Evolutionary conservation across 2,329 filamentous ascomycete genomes (phyloP).

Genomic region (Sporothrix protearum): DNA sequence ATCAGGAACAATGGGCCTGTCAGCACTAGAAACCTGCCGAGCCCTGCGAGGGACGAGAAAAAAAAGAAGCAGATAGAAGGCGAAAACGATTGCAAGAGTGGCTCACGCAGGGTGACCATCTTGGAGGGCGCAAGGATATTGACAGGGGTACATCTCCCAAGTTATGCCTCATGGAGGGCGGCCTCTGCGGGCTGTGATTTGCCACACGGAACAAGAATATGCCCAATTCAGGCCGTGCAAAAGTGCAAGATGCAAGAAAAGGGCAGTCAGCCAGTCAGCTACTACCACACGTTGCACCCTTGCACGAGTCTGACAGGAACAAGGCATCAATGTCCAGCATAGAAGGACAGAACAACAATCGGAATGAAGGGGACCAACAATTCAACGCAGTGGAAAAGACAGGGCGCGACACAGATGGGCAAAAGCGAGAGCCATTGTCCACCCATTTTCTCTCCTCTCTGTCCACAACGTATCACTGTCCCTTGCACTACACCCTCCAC

Average conservation of each 20-base stretch:
- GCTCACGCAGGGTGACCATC: neutral
- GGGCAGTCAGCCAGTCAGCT: neutral
- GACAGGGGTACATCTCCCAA: neutral
- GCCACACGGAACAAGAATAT: neutral
- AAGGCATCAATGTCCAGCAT: neutral
- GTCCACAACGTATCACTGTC: neutral
- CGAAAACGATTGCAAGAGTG: neutral
- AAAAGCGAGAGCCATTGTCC: conserved; percentile 3
- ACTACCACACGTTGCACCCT: conserved; percentile 9
- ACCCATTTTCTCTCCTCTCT: neutral
- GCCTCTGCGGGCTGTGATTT: neutral
- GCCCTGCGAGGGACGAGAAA: neutral
- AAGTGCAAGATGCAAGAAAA: neutral
- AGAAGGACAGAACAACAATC: neutral
- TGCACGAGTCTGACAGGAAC: conserved; percentile 16
- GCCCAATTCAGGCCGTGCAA: neutral
- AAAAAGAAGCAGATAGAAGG: neutral
- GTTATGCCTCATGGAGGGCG: neutral
- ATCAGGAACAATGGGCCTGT: neutral
- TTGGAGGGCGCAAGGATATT: neutral
- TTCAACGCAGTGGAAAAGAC: neutral
- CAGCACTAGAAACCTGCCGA: neutral
- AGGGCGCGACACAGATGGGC: neutral
- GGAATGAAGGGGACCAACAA: neutral
- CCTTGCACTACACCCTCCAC: conserved; percentile 3